Percentiles rank a stretch among this genome's conserved stretches.
phyloP scores from a whole-genome alignment of 768 basidiomycete genomes.

The Chalciporus sphaerocephalus region DNA sequence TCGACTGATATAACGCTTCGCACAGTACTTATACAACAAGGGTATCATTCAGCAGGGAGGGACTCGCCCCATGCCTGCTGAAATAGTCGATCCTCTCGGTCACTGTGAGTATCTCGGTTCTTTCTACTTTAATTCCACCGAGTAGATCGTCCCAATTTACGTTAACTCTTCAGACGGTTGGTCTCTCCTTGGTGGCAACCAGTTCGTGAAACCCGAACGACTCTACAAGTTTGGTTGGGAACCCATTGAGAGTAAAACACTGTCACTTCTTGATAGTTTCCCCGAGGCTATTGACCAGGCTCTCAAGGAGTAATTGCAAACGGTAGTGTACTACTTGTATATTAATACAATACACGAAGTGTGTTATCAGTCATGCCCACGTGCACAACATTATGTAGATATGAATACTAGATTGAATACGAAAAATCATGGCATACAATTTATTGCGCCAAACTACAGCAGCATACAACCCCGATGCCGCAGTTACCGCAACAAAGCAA shows the following conservation, averaged over 20 bases:
- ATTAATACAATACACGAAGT: slow-evolving; percentile 2
- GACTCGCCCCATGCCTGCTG: slow-evolving; percentile 30
- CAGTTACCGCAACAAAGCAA: not conserved
- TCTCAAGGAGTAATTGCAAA: slow-evolving; percentile 4
- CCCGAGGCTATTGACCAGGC: slow-evolving; percentile 29
- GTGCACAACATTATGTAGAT: not conserved
- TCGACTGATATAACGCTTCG: slow-evolving; percentile 1
- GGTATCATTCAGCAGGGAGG: slow-evolving; percentile 33
- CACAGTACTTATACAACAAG: slow-evolving; percentile 32
- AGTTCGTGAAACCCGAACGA: slow-evolving; percentile 32
- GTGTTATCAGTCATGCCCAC: not conserved
- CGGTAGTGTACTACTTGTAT: not conserved
- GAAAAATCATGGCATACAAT: slow-evolving; percentile 1
- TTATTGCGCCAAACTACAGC: not conserved
- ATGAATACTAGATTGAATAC: slow-evolving; percentile 5
- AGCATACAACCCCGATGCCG: not conserved
- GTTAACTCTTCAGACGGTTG: slow-evolving; percentile 32
- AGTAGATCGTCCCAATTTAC: not conserved
- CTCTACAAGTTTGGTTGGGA: slow-evolving; percentile 41
- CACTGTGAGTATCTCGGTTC: slow-evolving; percentile 32
- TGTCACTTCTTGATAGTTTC: slow-evolving; percentile 26
- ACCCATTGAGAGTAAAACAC: slow-evolving; percentile 25
- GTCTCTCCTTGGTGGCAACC: slow-evolving; percentile 39
- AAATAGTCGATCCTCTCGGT: slow-evolving; percentile 35
- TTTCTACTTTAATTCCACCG: too few species aligned